These are phyloP conservation scores for Rhizopus sp. DNA, from an alignment of 371 early-diverging fungal species.

Conservation along the genomic window DNA sequence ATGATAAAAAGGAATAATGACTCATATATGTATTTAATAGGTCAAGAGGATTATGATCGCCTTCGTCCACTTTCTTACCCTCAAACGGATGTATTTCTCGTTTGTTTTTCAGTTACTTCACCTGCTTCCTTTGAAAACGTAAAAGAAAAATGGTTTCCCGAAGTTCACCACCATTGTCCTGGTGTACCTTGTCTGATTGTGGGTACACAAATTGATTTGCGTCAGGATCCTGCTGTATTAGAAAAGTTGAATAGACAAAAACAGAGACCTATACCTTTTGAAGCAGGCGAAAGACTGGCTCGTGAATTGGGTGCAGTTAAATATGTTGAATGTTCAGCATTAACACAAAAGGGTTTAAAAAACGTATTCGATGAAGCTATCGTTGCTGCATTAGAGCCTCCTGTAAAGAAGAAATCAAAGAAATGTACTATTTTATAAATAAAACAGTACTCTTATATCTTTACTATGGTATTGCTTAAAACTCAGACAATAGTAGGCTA, in stretches of 20 bases:
- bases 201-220: conserved; percentile 95
- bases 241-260: conserved; percentile 84
- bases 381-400: conserved; percentile 96
- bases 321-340: conserved; percentile 97
- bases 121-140: conserved; percentile 95
- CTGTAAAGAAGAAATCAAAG: conserved; percentile 77
- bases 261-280: conserved; percentile 82
- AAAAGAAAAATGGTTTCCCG: conserved; percentile 87
- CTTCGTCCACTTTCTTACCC: conserved; percentile 96
- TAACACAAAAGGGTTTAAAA: conserved; percentile 95
- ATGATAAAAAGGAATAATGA: background rate
- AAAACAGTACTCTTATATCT: background rate
- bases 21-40: background rate
- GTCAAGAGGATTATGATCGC: conserved; percentile 98
- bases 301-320: conserved; percentile 93
- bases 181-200: conserved; percentile 97
- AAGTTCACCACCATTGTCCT: conserved; percentile 97
- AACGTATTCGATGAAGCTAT: conserved; percentile 99
- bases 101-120: conserved; percentile 94
- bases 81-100: conserved; percentile 92
- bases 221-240: conserved; percentile 83
- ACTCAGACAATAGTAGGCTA: no score
- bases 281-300: conserved; percentile 87
- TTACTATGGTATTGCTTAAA: background rate
- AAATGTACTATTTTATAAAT: conserved; percentile 77